Percentiles rank a stretch among this genome's conserved stretches.
These are phyloP conservation scores for Fistulina hepatica DNA, from an alignment of 1,284 basidiomycete species.

Conservation along the genomic window DNA sequence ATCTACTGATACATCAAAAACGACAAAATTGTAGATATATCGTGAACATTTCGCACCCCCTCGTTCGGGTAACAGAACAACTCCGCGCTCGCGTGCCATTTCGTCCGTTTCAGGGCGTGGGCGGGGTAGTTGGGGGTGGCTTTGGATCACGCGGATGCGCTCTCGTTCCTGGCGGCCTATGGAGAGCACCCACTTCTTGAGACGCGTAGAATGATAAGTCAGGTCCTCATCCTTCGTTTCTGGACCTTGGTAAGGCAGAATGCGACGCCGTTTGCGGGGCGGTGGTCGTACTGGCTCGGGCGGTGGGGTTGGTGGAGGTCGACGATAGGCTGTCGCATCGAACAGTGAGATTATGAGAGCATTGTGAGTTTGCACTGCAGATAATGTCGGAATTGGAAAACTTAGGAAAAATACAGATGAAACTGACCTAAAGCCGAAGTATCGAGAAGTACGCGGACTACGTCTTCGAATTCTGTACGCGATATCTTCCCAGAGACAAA, in stretches of 20 bases:
- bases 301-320: conserved; percentile 51
- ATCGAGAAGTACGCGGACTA: conserved; percentile 51
- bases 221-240: conserved; percentile 38
- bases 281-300: conserved; percentile 49
- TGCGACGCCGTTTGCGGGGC: conserved; percentile 60
- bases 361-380: conserved; percentile 65
- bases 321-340: conserved; percentile 60
- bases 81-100: conserved; percentile 57
- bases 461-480: conserved; percentile 64
- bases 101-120: conserved; percentile 48
- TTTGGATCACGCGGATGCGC: conserved; percentile 43
- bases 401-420: not conserved
- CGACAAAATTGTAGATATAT: not conserved
- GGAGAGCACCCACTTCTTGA: conserved; percentile 68
- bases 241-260: conserved; percentile 59
- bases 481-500: conserved; percentile 62
- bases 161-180: conserved; percentile 65
- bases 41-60: conserved; percentile 35
- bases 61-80: conserved; percentile 50
- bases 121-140: conserved; percentile 25
- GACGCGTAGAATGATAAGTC: conserved; percentile 44
- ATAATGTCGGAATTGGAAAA: conserved; percentile 7
- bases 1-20: conserved; percentile 29
- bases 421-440: conserved; percentile 51
- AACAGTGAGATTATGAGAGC: conserved; percentile 71